phyloP scores from a whole-genome alignment of 2,329 filamentous ascomycete genomes.

The Verticillium nonalfalfae region DNA sequence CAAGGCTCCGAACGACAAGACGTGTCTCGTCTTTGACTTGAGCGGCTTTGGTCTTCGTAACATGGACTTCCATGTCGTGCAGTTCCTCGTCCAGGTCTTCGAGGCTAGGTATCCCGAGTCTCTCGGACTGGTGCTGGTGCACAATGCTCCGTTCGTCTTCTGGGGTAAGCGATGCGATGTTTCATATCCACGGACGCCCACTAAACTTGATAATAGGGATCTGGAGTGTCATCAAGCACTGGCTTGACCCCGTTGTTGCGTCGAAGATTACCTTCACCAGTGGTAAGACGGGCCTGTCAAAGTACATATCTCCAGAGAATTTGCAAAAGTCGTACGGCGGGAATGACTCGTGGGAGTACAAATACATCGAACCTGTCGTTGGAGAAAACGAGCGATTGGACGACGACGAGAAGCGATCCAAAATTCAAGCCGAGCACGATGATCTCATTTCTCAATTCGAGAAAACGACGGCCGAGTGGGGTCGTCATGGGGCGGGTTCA shows the following conservation, averaged over 20 bases:
- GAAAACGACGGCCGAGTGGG: constrained; percentile 52
- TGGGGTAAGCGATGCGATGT: constrained; percentile 19
- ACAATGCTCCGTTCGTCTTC: constrained; percentile 72
- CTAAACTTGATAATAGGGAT: constrained; percentile 16
- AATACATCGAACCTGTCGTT: constrained; percentile 52
- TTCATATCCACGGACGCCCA: neutral
- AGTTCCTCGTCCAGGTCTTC: constrained; percentile 75
- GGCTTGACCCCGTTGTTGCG: constrained; percentile 71
- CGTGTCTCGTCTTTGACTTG: constrained; percentile 61
- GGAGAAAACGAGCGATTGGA: constrained; percentile 55
- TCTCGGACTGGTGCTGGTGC: constrained; percentile 63
- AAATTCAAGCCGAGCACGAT: constrained; percentile 43
- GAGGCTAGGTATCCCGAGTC: constrained; percentile 75
- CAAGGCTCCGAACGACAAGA: constrained; percentile 8
- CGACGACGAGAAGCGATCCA: constrained; percentile 32
- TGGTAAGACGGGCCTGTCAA: constrained; percentile 52
- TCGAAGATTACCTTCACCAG: constrained; percentile 66
- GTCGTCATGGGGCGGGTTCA: constrained; percentile 28
- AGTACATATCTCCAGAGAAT: constrained; percentile 51
- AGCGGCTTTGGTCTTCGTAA: constrained; percentile 64
- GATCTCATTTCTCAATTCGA: constrained; percentile 52
- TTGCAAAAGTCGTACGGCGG: constrained; percentile 62
- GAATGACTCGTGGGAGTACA: constrained; percentile 59
- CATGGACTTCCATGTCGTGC: constrained; percentile 72
- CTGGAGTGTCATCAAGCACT: constrained; percentile 63